Conservation (phyloP, 2,329 filamentous ascomycete species). For the Penicillium psychrosexuale region DNA sequence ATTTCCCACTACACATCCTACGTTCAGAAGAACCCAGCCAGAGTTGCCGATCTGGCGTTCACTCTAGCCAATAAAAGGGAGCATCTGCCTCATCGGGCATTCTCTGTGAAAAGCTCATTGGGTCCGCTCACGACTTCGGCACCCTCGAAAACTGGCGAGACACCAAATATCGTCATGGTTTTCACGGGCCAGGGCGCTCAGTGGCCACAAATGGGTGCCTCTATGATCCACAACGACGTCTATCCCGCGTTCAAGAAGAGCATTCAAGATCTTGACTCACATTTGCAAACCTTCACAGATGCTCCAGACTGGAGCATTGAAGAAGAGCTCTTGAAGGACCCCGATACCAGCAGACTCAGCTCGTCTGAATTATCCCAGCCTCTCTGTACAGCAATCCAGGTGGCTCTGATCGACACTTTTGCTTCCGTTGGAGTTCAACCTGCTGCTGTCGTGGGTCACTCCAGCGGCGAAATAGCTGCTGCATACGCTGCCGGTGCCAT, state of each 20-base stretch:
- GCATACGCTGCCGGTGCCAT: conserved; percentile 17
- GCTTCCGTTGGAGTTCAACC: conserved; percentile 3
- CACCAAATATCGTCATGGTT: conserved; percentile 4
- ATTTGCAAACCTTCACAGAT: neutral
- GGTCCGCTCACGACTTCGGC: neutral
- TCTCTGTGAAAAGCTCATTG: neutral
- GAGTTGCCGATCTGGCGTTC: conserved; percentile 6
- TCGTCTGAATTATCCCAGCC: conserved; percentile 12
- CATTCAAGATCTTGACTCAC: conserved; percentile 2
- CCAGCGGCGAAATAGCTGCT: conserved; percentile 21
- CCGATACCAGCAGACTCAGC: neutral
- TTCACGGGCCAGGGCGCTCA: conserved; percentile 27
- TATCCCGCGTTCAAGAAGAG: neutral
- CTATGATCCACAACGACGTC: neutral
- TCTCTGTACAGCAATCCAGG: conserved; percentile 19
- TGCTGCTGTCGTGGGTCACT: conserved; percentile 19
- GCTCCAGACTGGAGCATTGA: conserved; percentile 11
- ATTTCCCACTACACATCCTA: neutral
- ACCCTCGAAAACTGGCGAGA: neutral
- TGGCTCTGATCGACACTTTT: conserved; percentile 16
- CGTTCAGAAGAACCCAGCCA: neutral
- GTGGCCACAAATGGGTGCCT: conserved; percentile 20
- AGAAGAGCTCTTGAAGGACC: conserved; percentile 7
- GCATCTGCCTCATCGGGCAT: conserved; percentile 2
- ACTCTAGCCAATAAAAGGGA: conserved; percentile 11